Percentiles rank a stretch among this genome's conserved stretches.
Conservation (phyloP, 1,139 yeast species). For the Geotrichum europaeum region DNA sequence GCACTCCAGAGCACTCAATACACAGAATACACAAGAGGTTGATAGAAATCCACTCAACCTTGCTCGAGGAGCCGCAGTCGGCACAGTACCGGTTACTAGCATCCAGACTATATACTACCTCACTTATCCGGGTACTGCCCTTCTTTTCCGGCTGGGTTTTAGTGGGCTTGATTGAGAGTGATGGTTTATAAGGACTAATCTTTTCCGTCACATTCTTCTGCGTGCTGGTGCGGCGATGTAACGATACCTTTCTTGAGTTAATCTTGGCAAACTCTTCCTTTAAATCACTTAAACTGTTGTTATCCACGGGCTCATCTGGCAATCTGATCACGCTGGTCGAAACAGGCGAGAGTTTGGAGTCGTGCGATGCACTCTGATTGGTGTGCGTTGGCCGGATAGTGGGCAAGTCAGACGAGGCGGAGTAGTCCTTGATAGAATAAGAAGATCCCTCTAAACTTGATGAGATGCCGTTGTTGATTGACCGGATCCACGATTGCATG, state of each 20-base stretch:
- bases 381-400: conserved; percentile 2
- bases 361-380: background rate
- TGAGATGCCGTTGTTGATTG: conserved; percentile 40
- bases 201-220: conserved; percentile 4
- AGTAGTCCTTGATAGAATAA: conserved; percentile 3
- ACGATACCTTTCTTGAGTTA: conserved; percentile 12
- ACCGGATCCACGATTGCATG: conserved; percentile 61
- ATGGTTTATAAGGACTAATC: conserved; percentile 1
- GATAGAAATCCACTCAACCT: conserved; percentile 84
- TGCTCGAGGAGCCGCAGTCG: conserved; percentile 62
- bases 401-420: background rate
- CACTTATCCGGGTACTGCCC: conserved; percentile 12
- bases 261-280: conserved; percentile 14
- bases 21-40: conserved; percentile 70
- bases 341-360: conserved; percentile 4
- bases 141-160: background rate
- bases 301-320: background rate
- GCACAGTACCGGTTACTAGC: conserved; percentile 64
- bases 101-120: conserved; percentile 31
- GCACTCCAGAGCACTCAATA: conserved; percentile 72
- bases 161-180: background rate
- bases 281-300: conserved; percentile 8
- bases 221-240: conserved; percentile 12
- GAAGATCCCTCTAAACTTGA: conserved; percentile 20
- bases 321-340: background rate